These are phyloP conservation scores for Friedmanniomyces endolithicus DNA, from an alignment of 495 filamentous ascomycete species.

Conservation along the genomic window DNA sequence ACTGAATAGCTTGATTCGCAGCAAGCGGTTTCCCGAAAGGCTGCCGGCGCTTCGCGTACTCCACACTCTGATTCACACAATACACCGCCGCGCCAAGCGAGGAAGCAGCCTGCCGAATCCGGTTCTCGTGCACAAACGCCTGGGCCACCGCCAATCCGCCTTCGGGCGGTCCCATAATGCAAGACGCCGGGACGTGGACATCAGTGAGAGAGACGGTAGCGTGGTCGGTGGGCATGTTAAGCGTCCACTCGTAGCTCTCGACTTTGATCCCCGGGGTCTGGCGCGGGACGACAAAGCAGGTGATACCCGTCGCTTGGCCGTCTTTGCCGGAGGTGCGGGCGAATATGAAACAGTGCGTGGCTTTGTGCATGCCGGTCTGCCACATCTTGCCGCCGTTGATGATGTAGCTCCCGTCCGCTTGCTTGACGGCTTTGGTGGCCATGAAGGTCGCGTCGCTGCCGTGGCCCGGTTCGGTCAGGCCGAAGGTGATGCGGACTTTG, in stretches of 20 bases:
- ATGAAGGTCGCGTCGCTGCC: constrained; percentile 49
- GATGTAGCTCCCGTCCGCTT: constrained; percentile 34
- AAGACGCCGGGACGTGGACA: constrained; percentile 39
- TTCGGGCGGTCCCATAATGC: constrained; percentile 37
- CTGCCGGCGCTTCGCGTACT: constrained; percentile 38
- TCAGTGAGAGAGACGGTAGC: constrained; percentile 39
- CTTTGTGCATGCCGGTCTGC: constrained; percentile 48
- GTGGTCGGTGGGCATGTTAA: constrained; percentile 52
- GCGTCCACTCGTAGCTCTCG: constrained; percentile 46
- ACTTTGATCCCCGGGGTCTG: constrained; percentile 36
- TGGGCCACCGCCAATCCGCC: constrained; percentile 45
- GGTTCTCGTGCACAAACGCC: constrained; percentile 51
- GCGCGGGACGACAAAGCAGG: constrained; percentile 43
- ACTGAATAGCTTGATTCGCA: constrained; percentile 48
- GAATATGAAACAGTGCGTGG: constrained; percentile 48
- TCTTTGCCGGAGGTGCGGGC: constrained; percentile 39
- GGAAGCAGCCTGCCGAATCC: constrained; percentile 47
- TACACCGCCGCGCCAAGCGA: constrained; percentile 45
- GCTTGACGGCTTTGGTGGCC: constrained; percentile 35
- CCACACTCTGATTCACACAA: constrained; percentile 42
- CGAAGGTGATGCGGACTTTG: constrained; percentile 42
- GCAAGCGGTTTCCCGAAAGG: constrained; percentile 45
- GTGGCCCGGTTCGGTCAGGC: constrained; percentile 48
- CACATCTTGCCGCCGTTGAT: constrained; percentile 48
- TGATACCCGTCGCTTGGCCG: constrained; percentile 41